A percentile compares a stretch with the other conserved stretches of the same genome.
Conservation (phyloP, 1,139 yeast species). For the Pneumocystis wakefieldiae region DNA sequence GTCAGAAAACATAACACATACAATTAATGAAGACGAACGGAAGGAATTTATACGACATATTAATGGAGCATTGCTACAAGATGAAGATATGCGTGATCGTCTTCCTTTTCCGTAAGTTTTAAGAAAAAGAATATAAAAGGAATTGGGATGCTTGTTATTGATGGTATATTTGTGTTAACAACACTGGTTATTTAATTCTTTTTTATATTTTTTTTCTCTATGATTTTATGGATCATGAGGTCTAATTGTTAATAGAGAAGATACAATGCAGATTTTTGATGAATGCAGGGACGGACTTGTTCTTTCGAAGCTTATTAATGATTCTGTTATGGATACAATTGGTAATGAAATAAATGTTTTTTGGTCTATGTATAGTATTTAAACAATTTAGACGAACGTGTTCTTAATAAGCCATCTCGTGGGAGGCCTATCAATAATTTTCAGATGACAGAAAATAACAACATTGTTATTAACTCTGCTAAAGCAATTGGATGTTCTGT, state of each 20-base stretch:
- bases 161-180: no score
- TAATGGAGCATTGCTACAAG: slow-evolving; percentile 84
- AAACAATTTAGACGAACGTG: slow-evolving; percentile 86
- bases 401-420: slow-evolving; percentile 69
- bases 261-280: slow-evolving; percentile 87
- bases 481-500: slow-evolving; percentile 89
- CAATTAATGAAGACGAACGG: slow-evolving; percentile 93
- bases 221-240: no score
- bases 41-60: slow-evolving; percentile 91
- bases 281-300: slow-evolving; percentile 92
- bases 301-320: slow-evolving; percentile 82
- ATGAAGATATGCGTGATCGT: slow-evolving; percentile 65
- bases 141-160: no score
- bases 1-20: slow-evolving; percentile 87
- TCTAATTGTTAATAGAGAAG: slow-evolving; percentile 30
- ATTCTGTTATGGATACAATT: slow-evolving; percentile 68
- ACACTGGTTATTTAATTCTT: background rate
- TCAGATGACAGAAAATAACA: slow-evolving; percentile 93
- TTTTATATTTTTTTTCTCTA: background rate
- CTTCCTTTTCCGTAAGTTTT: slow-evolving; percentile 54
- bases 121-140: background rate
- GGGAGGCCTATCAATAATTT: slow-evolving; percentile 80
- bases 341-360: slow-evolving; percentile 5
- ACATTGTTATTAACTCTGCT: slow-evolving; percentile 92
- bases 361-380: background rate